These are phyloP conservation scores for Kandelia obovata DNA, from an alignment of 345 rosid species.

Conservation along the genomic window DNA sequence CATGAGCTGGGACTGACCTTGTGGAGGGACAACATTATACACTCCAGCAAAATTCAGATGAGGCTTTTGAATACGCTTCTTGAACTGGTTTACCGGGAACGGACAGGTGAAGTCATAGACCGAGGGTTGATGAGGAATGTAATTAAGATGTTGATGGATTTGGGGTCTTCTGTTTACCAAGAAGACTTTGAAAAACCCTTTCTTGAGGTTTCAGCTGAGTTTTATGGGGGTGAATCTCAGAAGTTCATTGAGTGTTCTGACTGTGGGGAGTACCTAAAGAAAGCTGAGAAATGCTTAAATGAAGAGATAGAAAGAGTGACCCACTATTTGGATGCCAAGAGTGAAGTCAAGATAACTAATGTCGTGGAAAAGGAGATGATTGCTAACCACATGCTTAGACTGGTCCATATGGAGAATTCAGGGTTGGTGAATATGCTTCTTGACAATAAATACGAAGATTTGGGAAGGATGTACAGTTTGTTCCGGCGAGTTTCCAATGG, in stretches of 20 bases:
- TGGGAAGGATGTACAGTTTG: slow-evolving; percentile 86
- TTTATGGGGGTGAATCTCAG: slow-evolving; percentile 88
- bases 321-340: slow-evolving; percentile 84
- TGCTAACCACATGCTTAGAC: slow-evolving; percentile 91
- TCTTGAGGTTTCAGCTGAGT: slow-evolving; percentile 87
- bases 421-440: slow-evolving; percentile 94
- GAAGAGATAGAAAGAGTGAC: slow-evolving; percentile 96
- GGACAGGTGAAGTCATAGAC: slow-evolving; percentile 89
- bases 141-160: slow-evolving; percentile 91
- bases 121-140: slow-evolving; percentile 90
- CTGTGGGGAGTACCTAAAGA: slow-evolving; percentile 92
- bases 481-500: slow-evolving; percentile 82
- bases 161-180: slow-evolving; percentile 88
- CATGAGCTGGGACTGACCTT: slow-evolving; percentile 85
- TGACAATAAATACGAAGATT: slow-evolving; percentile 82
- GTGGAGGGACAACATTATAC: slow-evolving; percentile 89
- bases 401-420: slow-evolving; percentile 97
- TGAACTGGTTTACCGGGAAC: slow-evolving; percentile 72
- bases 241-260: slow-evolving; percentile 84
- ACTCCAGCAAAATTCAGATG: slow-evolving; percentile 62
- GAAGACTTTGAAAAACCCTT: slow-evolving; percentile 95
- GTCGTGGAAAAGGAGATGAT: slow-evolving; percentile 99
- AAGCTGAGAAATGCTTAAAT: slow-evolving; percentile 83
- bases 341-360: slow-evolving; percentile 83
- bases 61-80: slow-evolving; percentile 79